Conservation (phyloP, 768 basidiomycete genomes). For the Phaeotremella fagi region DNA sequence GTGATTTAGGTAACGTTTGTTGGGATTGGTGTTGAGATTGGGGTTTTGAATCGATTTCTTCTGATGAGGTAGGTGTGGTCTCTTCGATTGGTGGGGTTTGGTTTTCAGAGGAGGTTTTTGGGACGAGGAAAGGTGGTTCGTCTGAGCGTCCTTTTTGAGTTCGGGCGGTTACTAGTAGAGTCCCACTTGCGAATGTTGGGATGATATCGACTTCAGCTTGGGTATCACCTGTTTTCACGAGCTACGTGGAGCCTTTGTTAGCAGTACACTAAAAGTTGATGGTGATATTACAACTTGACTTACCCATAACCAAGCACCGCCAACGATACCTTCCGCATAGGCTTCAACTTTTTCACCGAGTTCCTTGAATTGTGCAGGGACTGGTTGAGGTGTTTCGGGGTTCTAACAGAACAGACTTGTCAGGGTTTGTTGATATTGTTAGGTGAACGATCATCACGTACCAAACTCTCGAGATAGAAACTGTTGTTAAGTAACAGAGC, state of each 20-base stretch:
- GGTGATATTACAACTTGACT: no score
- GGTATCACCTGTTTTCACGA: constrained; percentile 62
- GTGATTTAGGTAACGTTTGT: not conserved
- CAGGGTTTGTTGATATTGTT: no score
- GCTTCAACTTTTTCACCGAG: constrained; percentile 39
- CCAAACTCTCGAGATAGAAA: constrained; percentile 84
- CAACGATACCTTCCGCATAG: constrained; percentile 44
- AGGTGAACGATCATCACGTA: no score
- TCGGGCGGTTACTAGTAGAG: constrained; percentile 62
- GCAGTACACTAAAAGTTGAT: no score
- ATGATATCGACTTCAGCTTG: constrained; percentile 63
- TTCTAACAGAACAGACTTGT: constrained; percentile 12
- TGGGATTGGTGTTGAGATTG: constrained; percentile 3
- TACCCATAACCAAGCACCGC: constrained; percentile 47
- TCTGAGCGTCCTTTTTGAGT: constrained; percentile 42
- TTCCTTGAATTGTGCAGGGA: constrained; percentile 19
- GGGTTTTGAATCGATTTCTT: no score
- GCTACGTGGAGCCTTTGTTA: constrained; percentile 51
- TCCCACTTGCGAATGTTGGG: constrained; percentile 84
- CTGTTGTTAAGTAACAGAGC: constrained; percentile 88
- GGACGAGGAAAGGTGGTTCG: constrained; percentile 11
- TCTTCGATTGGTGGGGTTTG: not conserved
- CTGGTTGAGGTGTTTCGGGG: constrained; percentile 16
- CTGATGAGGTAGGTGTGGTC: no score
- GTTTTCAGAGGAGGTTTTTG: constrained; percentile 6